Evolutionary conservation across 495 filamentous ascomycete genomes (phyloP).

Genomic region (Penicillium waksmanii): DNA sequence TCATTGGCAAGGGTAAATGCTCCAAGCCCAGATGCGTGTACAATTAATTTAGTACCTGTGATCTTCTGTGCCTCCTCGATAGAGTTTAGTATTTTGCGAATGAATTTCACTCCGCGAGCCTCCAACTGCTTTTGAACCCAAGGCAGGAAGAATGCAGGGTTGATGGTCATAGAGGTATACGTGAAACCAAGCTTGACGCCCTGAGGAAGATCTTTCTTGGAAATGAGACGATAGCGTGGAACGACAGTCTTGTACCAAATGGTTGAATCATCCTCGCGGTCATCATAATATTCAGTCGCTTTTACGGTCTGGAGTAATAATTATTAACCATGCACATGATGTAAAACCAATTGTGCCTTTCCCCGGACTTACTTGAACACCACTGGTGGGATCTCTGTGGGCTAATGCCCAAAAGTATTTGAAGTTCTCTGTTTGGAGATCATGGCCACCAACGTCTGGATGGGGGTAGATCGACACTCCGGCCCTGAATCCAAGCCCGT

Average conservation of each 20-base stretch:
- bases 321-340: not conserved
- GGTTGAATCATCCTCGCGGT: constrained; percentile 20
- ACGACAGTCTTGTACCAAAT: constrained; percentile 27
- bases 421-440: constrained; percentile 20
- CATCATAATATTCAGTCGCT: constrained; percentile 23
- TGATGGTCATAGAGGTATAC: constrained; percentile 22
- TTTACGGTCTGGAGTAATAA: constrained; percentile 8
- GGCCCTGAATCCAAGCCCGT: constrained; percentile 14
- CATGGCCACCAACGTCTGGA: constrained; percentile 13
- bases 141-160: constrained; percentile 15
- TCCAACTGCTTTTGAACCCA: constrained; percentile 23
- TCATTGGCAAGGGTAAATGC: constrained; percentile 18
- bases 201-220: constrained; percentile 5
- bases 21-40: constrained; percentile 21
- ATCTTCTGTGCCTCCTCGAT: constrained; percentile 19
- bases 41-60: constrained; percentile 10
- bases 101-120: constrained; percentile 12
- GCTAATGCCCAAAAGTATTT: constrained; percentile 26
- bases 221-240: constrained; percentile 17
- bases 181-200: constrained; percentile 17
- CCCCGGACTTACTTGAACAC: constrained; percentile 18
- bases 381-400: constrained; percentile 24
- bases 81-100: constrained; percentile 8
- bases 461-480: constrained; percentile 24
- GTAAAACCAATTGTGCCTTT: not conserved